Conservation (phyloP, 164 flowering plant species). For the Stephania yunnanensis region DNA sequence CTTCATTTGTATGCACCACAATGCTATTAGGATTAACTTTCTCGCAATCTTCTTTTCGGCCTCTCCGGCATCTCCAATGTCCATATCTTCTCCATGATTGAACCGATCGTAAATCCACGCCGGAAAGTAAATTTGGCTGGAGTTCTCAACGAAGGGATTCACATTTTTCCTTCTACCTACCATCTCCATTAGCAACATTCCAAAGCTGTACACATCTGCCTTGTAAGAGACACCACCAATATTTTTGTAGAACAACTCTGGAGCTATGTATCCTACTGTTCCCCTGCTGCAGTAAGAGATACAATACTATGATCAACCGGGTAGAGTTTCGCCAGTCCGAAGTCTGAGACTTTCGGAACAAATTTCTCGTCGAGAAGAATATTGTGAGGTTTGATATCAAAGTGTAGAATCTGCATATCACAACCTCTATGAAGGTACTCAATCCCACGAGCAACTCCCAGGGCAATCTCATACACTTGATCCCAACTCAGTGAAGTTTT, state of each 20-base stretch:
- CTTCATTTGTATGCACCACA: slow-evolving; percentile 35
- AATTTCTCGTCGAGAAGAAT: slow-evolving; percentile 11
- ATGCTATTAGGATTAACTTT: slow-evolving; percentile 24
- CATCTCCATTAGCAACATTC: slow-evolving; percentile 17
- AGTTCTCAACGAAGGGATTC: not conserved
- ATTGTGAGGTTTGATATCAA: slow-evolving; percentile 24
- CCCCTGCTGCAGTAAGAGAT: slow-evolving; percentile 14
- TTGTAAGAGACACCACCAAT: slow-evolving; percentile 12
- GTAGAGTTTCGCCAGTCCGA: slow-evolving; percentile 21
- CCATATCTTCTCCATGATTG: slow-evolving; percentile 8
- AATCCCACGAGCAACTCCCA: slow-evolving; percentile 11
- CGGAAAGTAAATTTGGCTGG: slow-evolving; percentile 24
- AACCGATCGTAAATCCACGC: slow-evolving; percentile 22
- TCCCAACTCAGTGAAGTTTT: not conserved
- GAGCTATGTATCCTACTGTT: slow-evolving; percentile 14
- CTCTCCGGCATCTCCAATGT: slow-evolving; percentile 6
- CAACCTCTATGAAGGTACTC: slow-evolving; percentile 9
- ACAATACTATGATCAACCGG: slow-evolving; percentile 11
- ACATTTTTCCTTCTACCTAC: slow-evolving; percentile 12
- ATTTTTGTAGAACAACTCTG: slow-evolving; percentile 4
- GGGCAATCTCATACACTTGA: slow-evolving; percentile 6
- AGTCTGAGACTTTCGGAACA: slow-evolving; percentile 20
- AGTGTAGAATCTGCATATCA: slow-evolving; percentile 15
- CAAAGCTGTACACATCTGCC: slow-evolving; percentile 12
- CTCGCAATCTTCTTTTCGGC: slow-evolving; percentile 15